These are phyloP conservation scores for Cordyceps javanica DNA, from an alignment of 2,329 filamentous ascomycete species.

Conservation along the genomic window DNA sequence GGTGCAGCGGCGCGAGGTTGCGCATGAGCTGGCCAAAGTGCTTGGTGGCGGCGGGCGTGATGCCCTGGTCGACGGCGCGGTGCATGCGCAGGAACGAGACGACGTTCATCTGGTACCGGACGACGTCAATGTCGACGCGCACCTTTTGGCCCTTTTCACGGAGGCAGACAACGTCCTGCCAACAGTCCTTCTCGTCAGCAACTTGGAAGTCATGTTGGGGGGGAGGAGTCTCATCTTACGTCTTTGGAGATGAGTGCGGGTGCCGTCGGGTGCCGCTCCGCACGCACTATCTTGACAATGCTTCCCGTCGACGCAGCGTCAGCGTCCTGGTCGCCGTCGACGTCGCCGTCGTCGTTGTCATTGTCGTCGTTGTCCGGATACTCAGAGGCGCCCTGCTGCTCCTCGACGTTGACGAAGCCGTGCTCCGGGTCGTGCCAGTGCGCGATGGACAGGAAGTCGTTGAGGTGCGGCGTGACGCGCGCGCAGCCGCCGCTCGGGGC, in stretches of 20 bases:
- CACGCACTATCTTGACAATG: conserved; percentile 35
- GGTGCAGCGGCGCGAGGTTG: conserved; percentile 76
- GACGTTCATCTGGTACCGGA: conserved; percentile 82
- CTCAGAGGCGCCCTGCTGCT: conserved; percentile 33
- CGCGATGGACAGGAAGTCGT: conserved; percentile 81
- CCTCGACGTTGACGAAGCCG: conserved; percentile 70
- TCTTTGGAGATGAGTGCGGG: conserved; percentile 35
- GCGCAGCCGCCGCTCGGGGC: conserved; percentile 40
- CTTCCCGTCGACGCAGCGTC: conserved; percentile 39
- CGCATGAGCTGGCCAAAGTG: conserved; percentile 66
- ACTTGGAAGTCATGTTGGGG: not conserved
- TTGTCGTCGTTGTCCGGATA: conserved; percentile 20
- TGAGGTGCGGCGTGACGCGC: conserved; percentile 53
- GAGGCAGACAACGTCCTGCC: conserved; percentile 52
- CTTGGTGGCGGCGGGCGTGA: conserved; percentile 71
- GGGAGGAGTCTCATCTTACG: conserved; percentile 25
- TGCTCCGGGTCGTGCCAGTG: conserved; percentile 73
- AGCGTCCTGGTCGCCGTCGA: too few relatives aligned
- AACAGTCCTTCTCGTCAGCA: not conserved
- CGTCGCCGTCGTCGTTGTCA: too few relatives aligned
- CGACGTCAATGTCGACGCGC: conserved; percentile 67
- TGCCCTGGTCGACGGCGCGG: conserved; percentile 71
- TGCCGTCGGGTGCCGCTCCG: conserved; percentile 15
- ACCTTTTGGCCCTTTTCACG: conserved; percentile 52
- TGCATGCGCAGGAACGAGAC: conserved; percentile 82